A percentile compares a stretch with the other conserved stretches of the same genome.
Conservation (phyloP, 2,329 filamentous ascomycete genomes). For the Truncatella angustata region DNA sequence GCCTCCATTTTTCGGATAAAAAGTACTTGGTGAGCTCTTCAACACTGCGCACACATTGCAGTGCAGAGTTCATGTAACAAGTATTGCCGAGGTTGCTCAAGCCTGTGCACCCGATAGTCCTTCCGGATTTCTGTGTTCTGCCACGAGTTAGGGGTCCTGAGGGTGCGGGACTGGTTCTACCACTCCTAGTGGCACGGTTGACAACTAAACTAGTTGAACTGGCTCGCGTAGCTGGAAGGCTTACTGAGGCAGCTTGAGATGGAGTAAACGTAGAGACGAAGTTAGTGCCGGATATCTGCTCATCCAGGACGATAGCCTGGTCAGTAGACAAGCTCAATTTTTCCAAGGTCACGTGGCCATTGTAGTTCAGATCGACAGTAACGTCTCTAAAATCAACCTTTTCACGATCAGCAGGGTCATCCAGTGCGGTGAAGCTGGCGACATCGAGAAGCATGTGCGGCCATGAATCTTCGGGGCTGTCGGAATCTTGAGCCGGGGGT, state of each 20-base stretch:
- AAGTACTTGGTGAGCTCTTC: constrained; percentile 95
- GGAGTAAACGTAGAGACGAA: constrained; percentile 52
- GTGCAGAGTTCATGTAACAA: constrained; percentile 97
- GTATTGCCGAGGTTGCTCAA: constrained; percentile 92
- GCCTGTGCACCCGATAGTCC: constrained; percentile 74
- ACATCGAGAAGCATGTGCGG: constrained; percentile 58
- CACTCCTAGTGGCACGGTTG: constrained; percentile 51
- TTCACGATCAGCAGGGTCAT: constrained; percentile 63
- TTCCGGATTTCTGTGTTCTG: constrained; percentile 66
- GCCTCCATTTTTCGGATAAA: constrained; percentile 68
- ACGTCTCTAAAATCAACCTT: constrained; percentile 64
- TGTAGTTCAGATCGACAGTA: constrained; percentile 73
- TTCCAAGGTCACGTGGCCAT: constrained; percentile 67
- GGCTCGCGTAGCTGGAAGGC: constrained; percentile 34
- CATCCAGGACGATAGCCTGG: constrained; percentile 80
- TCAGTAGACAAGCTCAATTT: constrained; percentile 68
- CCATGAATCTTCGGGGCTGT: constrained; percentile 30
- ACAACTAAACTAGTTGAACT: constrained; percentile 30
- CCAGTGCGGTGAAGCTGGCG: constrained; percentile 60
- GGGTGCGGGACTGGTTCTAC: constrained; percentile 66
- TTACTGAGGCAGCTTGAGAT: constrained; percentile 27
- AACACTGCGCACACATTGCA: constrained; percentile 91
- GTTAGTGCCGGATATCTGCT: constrained; percentile 60
- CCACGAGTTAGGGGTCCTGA: constrained; percentile 67
- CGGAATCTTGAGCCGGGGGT: constrained; percentile 14